A percentile compares a stretch with the other conserved stretches of the same genome.
Evolutionary conservation across 495 filamentous ascomycete genomes (phyloP).

Genomic region (Penicillium coprophilum): DNA sequence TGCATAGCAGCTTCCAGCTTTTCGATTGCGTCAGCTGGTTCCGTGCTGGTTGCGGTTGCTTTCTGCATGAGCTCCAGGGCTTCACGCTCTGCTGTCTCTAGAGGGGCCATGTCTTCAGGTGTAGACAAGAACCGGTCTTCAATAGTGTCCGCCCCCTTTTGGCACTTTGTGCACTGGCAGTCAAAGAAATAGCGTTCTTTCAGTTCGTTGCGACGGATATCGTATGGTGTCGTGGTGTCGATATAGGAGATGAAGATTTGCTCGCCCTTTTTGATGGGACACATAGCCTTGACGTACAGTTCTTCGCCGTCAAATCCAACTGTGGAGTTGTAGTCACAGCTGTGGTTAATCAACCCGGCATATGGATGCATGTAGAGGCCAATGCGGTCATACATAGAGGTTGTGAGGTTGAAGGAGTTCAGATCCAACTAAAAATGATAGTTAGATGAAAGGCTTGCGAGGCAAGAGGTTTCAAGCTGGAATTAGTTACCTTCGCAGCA

Average conservation of each 20-base stretch:
- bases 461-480: neutral
- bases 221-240: slow-evolving; percentile 55
- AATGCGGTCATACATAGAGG: slow-evolving; percentile 55
- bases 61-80: slow-evolving; percentile 31
- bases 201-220: slow-evolving; percentile 52
- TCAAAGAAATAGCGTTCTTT: slow-evolving; percentile 62
- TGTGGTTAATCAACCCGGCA: slow-evolving; percentile 64
- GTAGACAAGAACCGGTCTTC: slow-evolving; percentile 20
- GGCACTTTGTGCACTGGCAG: slow-evolving; percentile 61
- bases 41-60: slow-evolving; percentile 13
- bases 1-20: slow-evolving; percentile 27
- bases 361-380: slow-evolving; percentile 62
- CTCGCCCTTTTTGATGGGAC: slow-evolving; percentile 49
- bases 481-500: slow-evolving; percentile 45
- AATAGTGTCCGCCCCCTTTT: slow-evolving; percentile 25
- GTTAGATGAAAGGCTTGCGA: neutral
- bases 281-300: slow-evolving; percentile 46
- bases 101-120: slow-evolving; percentile 15
- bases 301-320: slow-evolving; percentile 59
- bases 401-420: slow-evolving; percentile 63
- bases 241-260: slow-evolving; percentile 71
- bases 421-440: slow-evolving; percentile 43
- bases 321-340: slow-evolving; percentile 66
- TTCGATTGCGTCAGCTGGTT: slow-evolving; percentile 19
- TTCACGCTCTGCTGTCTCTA: slow-evolving; percentile 25